These are phyloP conservation scores for Oryza coarctata DNA, from an alignment of 176 grass and related monocot species.

Conservation along the genomic window DNA sequence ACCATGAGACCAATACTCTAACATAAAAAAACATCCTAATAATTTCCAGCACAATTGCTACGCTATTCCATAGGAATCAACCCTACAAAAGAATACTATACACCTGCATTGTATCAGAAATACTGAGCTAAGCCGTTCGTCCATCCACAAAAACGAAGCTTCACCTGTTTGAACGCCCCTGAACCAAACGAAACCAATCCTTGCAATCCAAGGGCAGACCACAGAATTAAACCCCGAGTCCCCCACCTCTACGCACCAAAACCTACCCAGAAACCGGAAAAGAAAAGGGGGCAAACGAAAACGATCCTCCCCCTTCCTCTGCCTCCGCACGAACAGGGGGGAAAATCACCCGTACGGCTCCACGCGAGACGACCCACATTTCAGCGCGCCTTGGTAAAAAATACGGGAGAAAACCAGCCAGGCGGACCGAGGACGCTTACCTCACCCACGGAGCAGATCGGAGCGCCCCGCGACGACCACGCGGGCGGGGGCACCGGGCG, in stretches of 20 bases:
- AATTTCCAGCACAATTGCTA: not conserved
- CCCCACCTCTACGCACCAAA: not conserved
- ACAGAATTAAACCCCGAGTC: not conserved
- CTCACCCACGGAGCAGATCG: constrained; percentile 7
- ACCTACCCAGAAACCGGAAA: not conserved
- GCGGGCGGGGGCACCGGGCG: too few relatives aligned
- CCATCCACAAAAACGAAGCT: not conserved
- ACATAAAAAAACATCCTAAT: constrained; percentile 6
- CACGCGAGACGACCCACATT: constrained; percentile 6
- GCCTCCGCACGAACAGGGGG: not conserved
- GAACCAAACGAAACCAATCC: not conserved
- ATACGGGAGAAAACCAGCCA: not conserved
- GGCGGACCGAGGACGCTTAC: not conserved
- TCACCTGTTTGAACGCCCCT: not conserved
- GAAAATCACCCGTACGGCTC: not conserved
- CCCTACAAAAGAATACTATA: not conserved
- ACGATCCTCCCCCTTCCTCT: not conserved
- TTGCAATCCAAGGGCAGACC: not conserved
- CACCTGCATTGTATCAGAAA: constrained; percentile 18
- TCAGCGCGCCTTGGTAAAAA: not conserved
- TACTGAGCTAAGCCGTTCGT: not conserved
- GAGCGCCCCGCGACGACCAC: not conserved
- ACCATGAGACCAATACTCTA: not conserved
- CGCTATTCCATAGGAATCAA: not conserved
- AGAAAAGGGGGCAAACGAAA: not conserved